Base-by-base conservation (phyloP, 2,329 filamentous ascomycete genomes). In the Mycosphaerelloides madeirae region DNA sequence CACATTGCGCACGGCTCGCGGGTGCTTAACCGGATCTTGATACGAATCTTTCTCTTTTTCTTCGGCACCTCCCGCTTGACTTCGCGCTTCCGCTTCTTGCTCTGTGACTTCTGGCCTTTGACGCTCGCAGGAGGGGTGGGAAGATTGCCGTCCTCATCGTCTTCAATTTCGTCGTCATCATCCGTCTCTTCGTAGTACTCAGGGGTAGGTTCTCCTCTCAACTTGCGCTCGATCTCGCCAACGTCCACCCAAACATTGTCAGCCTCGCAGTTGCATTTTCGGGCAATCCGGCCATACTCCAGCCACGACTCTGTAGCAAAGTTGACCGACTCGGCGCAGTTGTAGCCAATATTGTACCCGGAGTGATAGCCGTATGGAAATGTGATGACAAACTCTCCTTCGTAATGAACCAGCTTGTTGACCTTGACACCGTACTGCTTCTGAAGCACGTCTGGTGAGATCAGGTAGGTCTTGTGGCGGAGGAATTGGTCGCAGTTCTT, bases 181-280 rank as follows among this genome's bases (percentile, higher is more conserved):
- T 87, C 84, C 0, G 83, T 85, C 56, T 88, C 84, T 61, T 90
- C 85, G 56, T 86, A 87, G 56, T 89, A 87, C 4, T 87, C 87
- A 46, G 87, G 84, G 3, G 81, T 84, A 3, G 78, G 74, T 64
- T 97, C 90, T 33, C 93, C 93, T 40, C 90, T 81, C 36, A 97
- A 70, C 65, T 94, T 96, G 49, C 93, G 87, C 68, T 98, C 89
- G 45, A 98, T 94, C 59, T 96, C 93, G 46, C 87, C 83, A 3
- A 97, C 89, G 62, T 98, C 90, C 41, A 98, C 89, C 90, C 94
- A 98, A 3, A 98, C 93, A 60, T 91, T 97, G 71, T 98, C 93
- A 48, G 94, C 83, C 54, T 95, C 90, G 63, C 93, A 98, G 61
- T 97, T 84, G 68, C 93, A 98, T 65, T 93, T 94, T 69, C 96